phyloP scores from a whole-genome alignment of 2,329 filamentous ascomycete species.

The Elsinoe batatas region DNA sequence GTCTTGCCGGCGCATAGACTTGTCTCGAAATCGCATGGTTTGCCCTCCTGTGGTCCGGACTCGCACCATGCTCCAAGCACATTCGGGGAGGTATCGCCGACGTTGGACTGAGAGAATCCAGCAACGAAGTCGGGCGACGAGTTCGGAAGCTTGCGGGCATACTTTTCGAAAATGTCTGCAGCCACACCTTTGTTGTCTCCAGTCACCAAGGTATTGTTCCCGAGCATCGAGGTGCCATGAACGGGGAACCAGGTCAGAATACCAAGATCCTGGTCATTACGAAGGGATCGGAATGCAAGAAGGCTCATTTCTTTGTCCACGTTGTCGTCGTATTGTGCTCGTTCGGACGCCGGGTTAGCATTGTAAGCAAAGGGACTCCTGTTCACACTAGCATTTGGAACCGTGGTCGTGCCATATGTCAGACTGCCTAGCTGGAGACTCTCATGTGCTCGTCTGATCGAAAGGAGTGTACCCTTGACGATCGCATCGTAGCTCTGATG shows the following conservation, averaged over 20 bases:
- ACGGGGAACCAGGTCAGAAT: conserved; percentile 85
- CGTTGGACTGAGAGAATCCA: conserved; percentile 84
- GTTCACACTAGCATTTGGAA: conserved; percentile 75
- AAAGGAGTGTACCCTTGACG: conserved; percentile 72
- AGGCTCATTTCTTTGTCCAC: conserved; percentile 73
- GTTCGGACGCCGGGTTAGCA: conserved; percentile 70
- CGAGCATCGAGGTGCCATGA: conserved; percentile 81
- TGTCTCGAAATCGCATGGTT: conserved; percentile 64
- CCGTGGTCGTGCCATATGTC: conserved; percentile 57
- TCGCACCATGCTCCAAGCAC: conserved; percentile 82
- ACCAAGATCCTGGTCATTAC: conserved; percentile 67
- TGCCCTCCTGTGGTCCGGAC: conserved; percentile 55
- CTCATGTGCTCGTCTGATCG: conserved; percentile 72
- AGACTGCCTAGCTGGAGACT: conserved; percentile 60
- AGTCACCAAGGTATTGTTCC: conserved; percentile 82
- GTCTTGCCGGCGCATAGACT: conserved; percentile 72
- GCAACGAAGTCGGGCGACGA: conserved; percentile 57
- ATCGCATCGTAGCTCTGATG: conserved; percentile 82
- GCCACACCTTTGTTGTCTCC: conserved; percentile 98
- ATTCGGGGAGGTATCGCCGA: conserved; percentile 86
- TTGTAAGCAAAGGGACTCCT: conserved; percentile 81
- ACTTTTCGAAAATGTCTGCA: conserved; percentile 71
- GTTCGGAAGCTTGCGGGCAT: conserved; percentile 20
- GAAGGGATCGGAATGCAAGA: conserved; percentile 58
- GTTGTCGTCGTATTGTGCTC: conserved; percentile 54